phyloP scores from a whole-genome alignment of 768 basidiomycete genomes.

The Tricholoma flavovirens region DNA sequence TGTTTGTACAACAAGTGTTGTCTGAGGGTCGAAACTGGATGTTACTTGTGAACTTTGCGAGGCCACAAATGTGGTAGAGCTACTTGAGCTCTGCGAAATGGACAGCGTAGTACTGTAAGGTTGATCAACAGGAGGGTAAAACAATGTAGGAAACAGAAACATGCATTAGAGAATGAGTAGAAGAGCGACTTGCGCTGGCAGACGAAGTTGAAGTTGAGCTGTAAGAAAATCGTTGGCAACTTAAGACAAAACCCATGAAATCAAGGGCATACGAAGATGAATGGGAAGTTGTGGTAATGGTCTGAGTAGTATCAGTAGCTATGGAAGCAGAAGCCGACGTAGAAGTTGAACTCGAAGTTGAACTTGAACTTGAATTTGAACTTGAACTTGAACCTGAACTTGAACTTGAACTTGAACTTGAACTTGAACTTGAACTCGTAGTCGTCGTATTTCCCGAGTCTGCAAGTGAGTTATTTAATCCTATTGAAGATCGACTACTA shows the following conservation, averaged over 20 bases:
- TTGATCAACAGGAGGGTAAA: neutral
- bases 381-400: neutral
- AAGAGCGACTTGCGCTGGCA: neutral
- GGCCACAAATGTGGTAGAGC: neutral
- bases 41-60: neutral
- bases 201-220: constrained; percentile 3
- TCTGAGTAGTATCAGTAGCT: neutral
- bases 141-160: neutral
- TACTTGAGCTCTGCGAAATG: neutral
- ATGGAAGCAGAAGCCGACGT: neutral
- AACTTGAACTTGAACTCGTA: neutral
- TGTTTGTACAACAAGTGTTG: constrained; percentile 4
- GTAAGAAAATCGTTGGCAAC: neutral
- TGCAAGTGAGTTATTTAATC: neutral
- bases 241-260: neutral
- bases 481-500: neutral
- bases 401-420: neutral
- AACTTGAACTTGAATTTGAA: neutral
- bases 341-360: neutral
- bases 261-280: neutral
- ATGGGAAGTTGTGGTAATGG: neutral
- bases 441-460: neutral
- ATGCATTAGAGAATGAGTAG: neutral
- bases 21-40: constrained; percentile 1
- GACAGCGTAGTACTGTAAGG: neutral